Evolutionary conservation across 2,329 filamentous ascomycete species (phyloP).

Genomic region (Clonostachys sp.): DNA sequence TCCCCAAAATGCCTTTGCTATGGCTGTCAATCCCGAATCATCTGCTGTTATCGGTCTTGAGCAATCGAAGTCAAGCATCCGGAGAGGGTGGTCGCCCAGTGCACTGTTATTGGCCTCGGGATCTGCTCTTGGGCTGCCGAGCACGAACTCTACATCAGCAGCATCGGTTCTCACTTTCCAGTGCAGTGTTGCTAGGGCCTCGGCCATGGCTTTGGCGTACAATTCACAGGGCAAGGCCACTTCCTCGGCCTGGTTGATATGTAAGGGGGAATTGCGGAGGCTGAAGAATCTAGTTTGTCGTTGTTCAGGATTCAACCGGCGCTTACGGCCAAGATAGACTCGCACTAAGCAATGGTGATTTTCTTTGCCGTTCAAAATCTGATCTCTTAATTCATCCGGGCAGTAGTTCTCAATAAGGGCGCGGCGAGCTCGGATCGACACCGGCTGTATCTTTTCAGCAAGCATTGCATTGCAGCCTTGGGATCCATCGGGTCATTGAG

Average conservation of each 20-base stretch:
- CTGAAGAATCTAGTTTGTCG: constrained; percentile 19
- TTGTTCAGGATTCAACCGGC: neutral
- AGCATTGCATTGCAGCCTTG: constrained; percentile 8
- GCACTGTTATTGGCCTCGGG: neutral
- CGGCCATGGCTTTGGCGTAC: constrained; percentile 41
- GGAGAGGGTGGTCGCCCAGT: constrained; percentile 29
- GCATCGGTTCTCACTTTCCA: constrained; percentile 43
- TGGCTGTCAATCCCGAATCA: constrained; percentile 28
- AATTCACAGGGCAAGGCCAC: constrained; percentile 22
- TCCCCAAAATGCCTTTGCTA: constrained; percentile 34
- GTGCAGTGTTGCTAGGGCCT: constrained; percentile 43
- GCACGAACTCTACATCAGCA: constrained; percentile 52
- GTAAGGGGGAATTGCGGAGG: constrained; percentile 43
- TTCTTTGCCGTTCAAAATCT: neutral
- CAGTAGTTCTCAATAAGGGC: constrained; percentile 7
- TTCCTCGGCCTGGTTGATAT: constrained; percentile 42
- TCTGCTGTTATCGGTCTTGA: constrained; percentile 27
- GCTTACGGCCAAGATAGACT: constrained; percentile 1
- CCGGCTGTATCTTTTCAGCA: constrained; percentile 9
- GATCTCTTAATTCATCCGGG: neutral
- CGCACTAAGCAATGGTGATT: constrained; percentile 2
- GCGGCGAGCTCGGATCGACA: constrained; percentile 2
- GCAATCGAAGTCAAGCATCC: constrained; percentile 44
- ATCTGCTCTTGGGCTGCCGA: constrained; percentile 18
- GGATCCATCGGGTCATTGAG: constrained; percentile 3